phyloP scores from a whole-genome alignment of 805 yeast species.

The Zygosaccharomyces bailii region DNA sequence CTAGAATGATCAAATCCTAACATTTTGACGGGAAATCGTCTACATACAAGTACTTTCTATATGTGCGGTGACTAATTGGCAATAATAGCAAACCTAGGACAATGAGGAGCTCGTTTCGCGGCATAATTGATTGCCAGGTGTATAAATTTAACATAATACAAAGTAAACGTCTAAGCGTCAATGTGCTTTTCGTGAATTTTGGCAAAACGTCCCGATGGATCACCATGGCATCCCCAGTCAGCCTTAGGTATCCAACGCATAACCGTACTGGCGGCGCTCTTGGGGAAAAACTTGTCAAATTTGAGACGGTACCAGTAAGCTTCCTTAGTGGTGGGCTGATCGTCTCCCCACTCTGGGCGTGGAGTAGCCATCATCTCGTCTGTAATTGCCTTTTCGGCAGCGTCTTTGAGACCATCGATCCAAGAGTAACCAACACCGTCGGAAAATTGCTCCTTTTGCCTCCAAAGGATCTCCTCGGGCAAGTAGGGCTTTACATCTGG shows the following conservation, averaged over 20 bases:
- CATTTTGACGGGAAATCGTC: too few species aligned
- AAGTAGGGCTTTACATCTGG: slow-evolving; percentile 77
- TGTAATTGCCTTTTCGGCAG: slow-evolving; percentile 79
- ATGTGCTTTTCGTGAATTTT: slow-evolving; percentile 78
- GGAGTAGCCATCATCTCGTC: slow-evolving; percentile 91
- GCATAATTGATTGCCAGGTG: neutral
- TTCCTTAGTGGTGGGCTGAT: slow-evolving; percentile 95
- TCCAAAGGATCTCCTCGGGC: slow-evolving; percentile 96
- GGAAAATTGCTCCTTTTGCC: slow-evolving; percentile 99
- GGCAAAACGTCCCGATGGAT: slow-evolving; percentile 97
- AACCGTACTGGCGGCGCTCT: slow-evolving; percentile 93
- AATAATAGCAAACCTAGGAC: too few species aligned
- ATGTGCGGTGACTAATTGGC: too few species aligned
- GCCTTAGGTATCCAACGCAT: slow-evolving; percentile 99
- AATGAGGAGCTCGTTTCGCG: too few species aligned
- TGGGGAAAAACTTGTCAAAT: slow-evolving; percentile 90
- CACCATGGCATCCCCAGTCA: slow-evolving; percentile 99
- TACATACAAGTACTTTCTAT: too few species aligned
- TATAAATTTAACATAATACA: neutral
- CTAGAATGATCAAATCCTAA: too few species aligned
- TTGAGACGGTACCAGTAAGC: slow-evolving; percentile 98
- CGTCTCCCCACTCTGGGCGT: slow-evolving; percentile 94
- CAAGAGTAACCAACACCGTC: slow-evolving; percentile 99
- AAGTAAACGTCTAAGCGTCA: slow-evolving; percentile 15
- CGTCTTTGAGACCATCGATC: slow-evolving; percentile 96